phyloP scores from a whole-genome alignment of 352 stramenopile genomes.

The Thalassiosira exigua region DNA sequence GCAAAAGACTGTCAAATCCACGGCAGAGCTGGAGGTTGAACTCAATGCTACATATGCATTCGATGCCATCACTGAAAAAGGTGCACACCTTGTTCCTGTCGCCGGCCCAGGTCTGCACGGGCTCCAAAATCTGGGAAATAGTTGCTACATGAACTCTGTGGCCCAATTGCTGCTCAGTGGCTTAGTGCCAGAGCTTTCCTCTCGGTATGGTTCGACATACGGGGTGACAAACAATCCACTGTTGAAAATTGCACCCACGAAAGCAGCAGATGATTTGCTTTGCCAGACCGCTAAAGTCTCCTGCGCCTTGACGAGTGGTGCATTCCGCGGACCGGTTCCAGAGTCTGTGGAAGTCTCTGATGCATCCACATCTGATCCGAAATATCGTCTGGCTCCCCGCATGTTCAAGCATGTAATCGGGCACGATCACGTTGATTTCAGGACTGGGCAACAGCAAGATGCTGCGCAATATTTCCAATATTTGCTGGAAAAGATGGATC shows the following conservation, averaged over 20 bases:
- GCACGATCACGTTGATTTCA: constrained; percentile 95
- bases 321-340: constrained; percentile 85
- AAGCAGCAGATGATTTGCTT: constrained; percentile 88
- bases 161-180: constrained; percentile 93
- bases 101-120: constrained; percentile 92
- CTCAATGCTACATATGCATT: constrained; percentile 99
- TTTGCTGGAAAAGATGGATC: constrained; percentile 92
- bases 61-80: constrained; percentile 96
- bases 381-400: constrained; percentile 86
- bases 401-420: constrained; percentile 96
- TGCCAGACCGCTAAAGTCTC: constrained; percentile 93
- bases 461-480: constrained; percentile 97
- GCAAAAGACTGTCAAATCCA: constrained; percentile 98
- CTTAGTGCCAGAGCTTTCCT: constrained; percentile 79
- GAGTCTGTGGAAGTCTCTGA: constrained; percentile 53
- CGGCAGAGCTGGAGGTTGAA: constrained; percentile 96
- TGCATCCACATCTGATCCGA: constrained; percentile 63
- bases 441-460: constrained; percentile 97
- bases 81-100: constrained; percentile 91
- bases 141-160: constrained; percentile 99
- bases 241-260: constrained; percentile 53
- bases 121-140: constrained; percentile 99
- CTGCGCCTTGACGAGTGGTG: constrained; percentile 88
- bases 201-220: constrained; percentile 66
- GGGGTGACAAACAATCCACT: constrained; percentile 52